A percentile compares a stretch with the other conserved stretches of the same genome.
Evolutionary conservation across 208 protist species (phyloP).

Genomic region (Kentomonas sorsogonicus): DNA sequence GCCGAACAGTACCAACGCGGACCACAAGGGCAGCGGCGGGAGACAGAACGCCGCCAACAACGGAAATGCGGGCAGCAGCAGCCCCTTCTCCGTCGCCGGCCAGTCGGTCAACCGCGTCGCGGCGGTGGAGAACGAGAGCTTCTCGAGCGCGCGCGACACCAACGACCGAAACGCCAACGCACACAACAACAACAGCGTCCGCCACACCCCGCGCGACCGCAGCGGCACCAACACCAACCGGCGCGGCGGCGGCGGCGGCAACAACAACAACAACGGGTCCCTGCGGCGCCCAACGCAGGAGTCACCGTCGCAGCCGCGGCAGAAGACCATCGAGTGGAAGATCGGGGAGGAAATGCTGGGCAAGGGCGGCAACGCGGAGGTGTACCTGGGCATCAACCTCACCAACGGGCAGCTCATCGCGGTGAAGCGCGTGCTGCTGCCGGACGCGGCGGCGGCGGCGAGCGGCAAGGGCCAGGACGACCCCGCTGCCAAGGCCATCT

Average conservation of each 20-base stretch:
- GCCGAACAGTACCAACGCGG: too few species aligned
- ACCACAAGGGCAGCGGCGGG: too few species aligned
- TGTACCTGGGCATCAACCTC: constrained; percentile 88
- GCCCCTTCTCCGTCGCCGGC: too few species aligned
- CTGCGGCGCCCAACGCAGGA: constrained; percentile 14
- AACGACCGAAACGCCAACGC: constrained; percentile 19
- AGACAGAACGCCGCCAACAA: too few species aligned
- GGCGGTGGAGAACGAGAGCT: constrained; percentile 39
- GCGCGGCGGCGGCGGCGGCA: not conserved
- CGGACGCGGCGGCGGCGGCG: constrained; percentile 19
- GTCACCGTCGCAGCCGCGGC: constrained; percentile 29
- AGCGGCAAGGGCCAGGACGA: constrained; percentile 24
- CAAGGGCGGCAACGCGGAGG: constrained; percentile 86
- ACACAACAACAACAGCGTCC: constrained; percentile 4
- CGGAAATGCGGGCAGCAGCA: too few species aligned
- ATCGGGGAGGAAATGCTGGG: constrained; percentile 88
- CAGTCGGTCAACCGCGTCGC: too few species aligned
- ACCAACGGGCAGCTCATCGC: constrained; percentile 88
- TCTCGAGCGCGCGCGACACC: constrained; percentile 27
- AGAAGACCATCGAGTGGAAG: constrained; percentile 88
- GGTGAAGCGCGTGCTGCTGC: constrained; percentile 83
- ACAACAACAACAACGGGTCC: not conserved
- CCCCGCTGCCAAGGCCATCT: constrained; percentile 44
- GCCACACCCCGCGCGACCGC: not conserved
- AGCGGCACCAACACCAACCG: constrained; percentile 1